These are phyloP conservation scores for Cubamyces sp. DNA, from an alignment of 768 basidiomycete species.

Conservation along the genomic window DNA sequence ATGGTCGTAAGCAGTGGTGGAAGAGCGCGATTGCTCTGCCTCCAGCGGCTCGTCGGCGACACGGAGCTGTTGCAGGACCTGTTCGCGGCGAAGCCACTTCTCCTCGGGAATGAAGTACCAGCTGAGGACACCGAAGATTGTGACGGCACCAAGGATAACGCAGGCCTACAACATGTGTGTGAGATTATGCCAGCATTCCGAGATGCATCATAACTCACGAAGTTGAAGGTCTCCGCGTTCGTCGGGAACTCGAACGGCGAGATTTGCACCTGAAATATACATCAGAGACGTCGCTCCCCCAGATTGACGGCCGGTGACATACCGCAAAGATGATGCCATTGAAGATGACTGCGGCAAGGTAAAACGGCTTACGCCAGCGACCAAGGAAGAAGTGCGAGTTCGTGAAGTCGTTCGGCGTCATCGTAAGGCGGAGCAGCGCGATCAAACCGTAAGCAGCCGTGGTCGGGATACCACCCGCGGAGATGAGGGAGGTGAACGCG, in stretches of 20 bases:
- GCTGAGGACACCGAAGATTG: conserved; percentile 73
- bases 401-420: conserved; percentile 78
- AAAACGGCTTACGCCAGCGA: conserved; percentile 66
- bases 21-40: not conserved
- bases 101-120: conserved; percentile 83
- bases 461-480: conserved; percentile 83
- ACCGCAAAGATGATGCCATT: conserved; percentile 78
- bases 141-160: conserved; percentile 80
- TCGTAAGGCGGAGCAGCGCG: conserved; percentile 70
- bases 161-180: conserved; percentile 49
- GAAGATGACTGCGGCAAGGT: conserved; percentile 67
- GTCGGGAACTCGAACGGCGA: conserved; percentile 92
- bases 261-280: conserved; percentile 61
- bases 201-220: conserved; percentile 53
- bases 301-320: conserved; percentile 29
- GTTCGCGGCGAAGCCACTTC: conserved; percentile 76
- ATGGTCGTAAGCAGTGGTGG: not conserved
- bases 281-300: not conserved
- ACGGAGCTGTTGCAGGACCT: conserved; percentile 55
- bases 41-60: conserved; percentile 32
- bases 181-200: not conserved
- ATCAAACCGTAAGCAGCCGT: conserved; percentile 90
- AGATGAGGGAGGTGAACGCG: conserved; percentile 89
- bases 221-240: conserved; percentile 78
- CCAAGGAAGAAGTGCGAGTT: conserved; percentile 77